A percentile compares a stretch with the other conserved stretches of the same genome.
Evolutionary conservation across 805 yeast genomes (phyloP).

Genomic region (Starmera caribaea): DNA sequence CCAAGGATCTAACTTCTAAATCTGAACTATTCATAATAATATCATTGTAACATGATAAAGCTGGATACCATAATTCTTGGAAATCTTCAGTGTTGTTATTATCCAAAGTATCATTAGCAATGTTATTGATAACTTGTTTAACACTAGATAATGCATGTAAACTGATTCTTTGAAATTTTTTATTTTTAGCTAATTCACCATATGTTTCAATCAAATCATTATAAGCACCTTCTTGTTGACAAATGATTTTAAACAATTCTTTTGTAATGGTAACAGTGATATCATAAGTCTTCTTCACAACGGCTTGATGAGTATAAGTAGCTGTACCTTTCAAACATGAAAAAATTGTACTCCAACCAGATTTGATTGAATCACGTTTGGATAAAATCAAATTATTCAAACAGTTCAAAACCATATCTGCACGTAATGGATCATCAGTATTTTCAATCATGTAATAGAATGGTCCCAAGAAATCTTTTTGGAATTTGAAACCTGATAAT

Average conservation of each 20-base stretch:
- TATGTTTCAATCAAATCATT: conserved; percentile 62
- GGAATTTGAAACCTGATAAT: conserved; percentile 90
- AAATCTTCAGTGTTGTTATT: conserved; percentile 22
- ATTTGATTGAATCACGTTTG: conserved; percentile 63
- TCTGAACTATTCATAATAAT: conserved; percentile 91
- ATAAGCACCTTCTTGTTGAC: conserved; percentile 56
- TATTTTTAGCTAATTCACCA: conserved; percentile 77
- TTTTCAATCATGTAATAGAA: conserved; percentile 70
- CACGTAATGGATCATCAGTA: conserved; percentile 59
- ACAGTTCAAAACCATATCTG: conserved; percentile 86
- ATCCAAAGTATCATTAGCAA: conserved; percentile 36
- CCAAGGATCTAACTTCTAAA: conserved; percentile 85
- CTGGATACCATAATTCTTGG: conserved; percentile 72
- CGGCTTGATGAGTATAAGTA: conserved; percentile 40
- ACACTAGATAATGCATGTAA: conserved; percentile 73
- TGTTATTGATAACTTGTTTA: conserved; percentile 47
- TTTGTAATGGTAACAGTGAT: conserved; percentile 53
- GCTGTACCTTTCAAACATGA: conserved; percentile 73
- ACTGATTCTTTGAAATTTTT: conserved; percentile 68
- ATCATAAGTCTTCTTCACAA: conserved; percentile 56
- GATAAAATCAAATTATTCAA: conserved; percentile 75
- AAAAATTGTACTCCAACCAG: conserved; percentile 93
- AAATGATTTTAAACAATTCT: conserved; percentile 52
- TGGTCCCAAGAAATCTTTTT: conserved; percentile 86
- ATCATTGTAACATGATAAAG: conserved; percentile 76